Evolutionary conservation across 2,329 filamentous ascomycete species (phyloP).

Genomic region (Fusarium sp.): DNA sequence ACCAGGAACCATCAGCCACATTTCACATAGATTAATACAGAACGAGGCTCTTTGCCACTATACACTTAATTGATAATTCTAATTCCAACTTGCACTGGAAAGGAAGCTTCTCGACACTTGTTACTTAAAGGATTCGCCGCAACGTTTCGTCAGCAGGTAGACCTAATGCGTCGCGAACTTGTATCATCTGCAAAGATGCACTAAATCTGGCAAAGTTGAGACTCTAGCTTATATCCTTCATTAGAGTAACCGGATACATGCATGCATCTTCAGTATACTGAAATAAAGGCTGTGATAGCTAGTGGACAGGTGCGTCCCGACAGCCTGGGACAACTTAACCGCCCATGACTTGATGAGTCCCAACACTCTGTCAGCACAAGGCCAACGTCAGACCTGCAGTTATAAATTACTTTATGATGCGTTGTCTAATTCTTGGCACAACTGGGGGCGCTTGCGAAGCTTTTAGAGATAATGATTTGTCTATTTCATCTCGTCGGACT

Average conservation of each 20-base stretch:
- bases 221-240: background rate
- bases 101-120: background rate
- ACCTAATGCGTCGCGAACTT: background rate
- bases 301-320: background rate
- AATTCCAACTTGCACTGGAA: background rate
- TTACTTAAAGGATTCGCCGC: conserved; percentile 17
- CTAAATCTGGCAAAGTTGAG: background rate
- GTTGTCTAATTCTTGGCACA: background rate
- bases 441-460: conserved; percentile 18
- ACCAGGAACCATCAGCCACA: conserved; percentile 19
- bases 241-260: background rate
- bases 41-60: background rate
- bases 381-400: background rate
- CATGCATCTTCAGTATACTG: background rate
- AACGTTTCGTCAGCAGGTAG: conserved; percentile 15
- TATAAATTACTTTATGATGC: background rate
- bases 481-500: conserved; percentile 29
- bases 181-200: background rate
- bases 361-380: background rate
- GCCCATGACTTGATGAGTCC: background rate
- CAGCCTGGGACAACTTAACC: conserved; percentile 8
- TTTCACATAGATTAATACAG: conserved; percentile 26
- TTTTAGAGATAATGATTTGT: conserved; percentile 3
- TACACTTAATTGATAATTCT: background rate
- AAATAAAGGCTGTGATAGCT: background rate